phyloP scores from a whole-genome alignment of 495 filamentous ascomycete genomes.

The Penicillium lagena region DNA sequence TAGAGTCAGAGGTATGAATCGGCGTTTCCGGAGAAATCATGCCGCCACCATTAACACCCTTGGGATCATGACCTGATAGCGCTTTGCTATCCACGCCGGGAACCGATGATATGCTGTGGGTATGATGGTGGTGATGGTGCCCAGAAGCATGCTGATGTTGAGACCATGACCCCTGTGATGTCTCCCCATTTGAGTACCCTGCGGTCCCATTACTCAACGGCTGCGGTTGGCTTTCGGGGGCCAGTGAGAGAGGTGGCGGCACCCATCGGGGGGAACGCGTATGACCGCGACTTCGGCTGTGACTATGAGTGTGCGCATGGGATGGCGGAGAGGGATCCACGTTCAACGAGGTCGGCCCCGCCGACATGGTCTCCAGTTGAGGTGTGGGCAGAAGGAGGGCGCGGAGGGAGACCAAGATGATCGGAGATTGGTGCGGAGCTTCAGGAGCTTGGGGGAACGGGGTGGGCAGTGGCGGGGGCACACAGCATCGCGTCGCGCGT shows the following conservation, averaged over 20 bases:
- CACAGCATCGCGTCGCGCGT: neutral
- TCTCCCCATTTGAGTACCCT: conserved; percentile 17
- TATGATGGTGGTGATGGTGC: conserved; percentile 16
- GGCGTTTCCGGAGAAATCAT: neutral
- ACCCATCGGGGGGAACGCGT: conserved; percentile 30
- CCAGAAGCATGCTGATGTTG: conserved; percentile 28
- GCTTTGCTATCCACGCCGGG: conserved; percentile 6
- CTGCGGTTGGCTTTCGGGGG: conserved; percentile 12
- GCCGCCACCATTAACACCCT: conserved; percentile 16
- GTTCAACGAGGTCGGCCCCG: conserved; percentile 24
- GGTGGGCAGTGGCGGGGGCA: neutral
- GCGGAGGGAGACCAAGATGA: conserved; percentile 4
- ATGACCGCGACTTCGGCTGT: conserved; percentile 35
- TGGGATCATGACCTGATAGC: conserved; percentile 13
- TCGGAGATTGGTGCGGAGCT: neutral
- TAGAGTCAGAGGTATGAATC: neutral
- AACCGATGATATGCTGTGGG: conserved; percentile 7
- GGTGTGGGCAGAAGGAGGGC: conserved; percentile 3
- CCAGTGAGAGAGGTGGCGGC: conserved; percentile 24
- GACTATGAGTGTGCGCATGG: conserved; percentile 24
- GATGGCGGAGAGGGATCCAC: conserved; percentile 24
- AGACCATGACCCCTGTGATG: conserved; percentile 10
- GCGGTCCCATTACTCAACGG: conserved; percentile 10
- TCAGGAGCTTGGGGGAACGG: too few species aligned
- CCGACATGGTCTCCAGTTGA: conserved; percentile 28